Evolutionary conservation across 371 early-diverging fungal genomes (phyloP), one percentile per base, ranked within the genome.

Genomic region (Mucor mucedo): DNA sequence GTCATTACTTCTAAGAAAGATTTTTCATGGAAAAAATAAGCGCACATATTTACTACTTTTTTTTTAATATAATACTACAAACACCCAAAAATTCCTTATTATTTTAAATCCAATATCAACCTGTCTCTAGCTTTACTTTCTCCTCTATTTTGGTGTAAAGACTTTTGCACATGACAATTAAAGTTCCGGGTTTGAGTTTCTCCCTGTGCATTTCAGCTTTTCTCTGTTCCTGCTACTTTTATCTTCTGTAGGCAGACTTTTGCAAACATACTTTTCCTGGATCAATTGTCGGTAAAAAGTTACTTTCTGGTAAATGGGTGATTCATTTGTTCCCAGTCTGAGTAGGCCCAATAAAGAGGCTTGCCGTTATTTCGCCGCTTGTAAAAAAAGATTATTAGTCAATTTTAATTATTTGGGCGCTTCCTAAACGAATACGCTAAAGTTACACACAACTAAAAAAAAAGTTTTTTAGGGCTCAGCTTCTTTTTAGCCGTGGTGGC

Each of bases 41-140:
- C 44, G 13, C 32, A 47, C 45, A 45, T 42, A 42, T 44, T 35
- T 53, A 16, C n/a, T 47, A 57, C 58, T 21, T 45, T 47, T 57
- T 44, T 45, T 47, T 57, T 44, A 30, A 44, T 56, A 30, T n/a
- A 28, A 47, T 33, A 28, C n/a, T 21, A 13, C 32, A n/a, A 57
- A 33, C 10, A 16, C 47, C n/a, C 6, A 44, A 57, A 47, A 57
- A 9, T 32, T 33, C n/a, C 58, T 57, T 44, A 47, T 42, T 47
- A 57, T 21, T 57, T 56, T 47, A 57, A 57, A 42, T 57, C 58
- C 47, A 57, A 57, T 57, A 57, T 57, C 58, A 57, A 33, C 33
- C 58, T 42, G 21, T 30, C 35, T 27, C 4, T 44, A 47, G 4
- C 14, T 21, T 57, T 21, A 16, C 35, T n/a, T n/a, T n/a, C n/a